Percentiles rank a stretch among this genome's conserved stretches.
Evolutionary conservation across 345 rosid genomes (phyloP).

Genomic region (Hibiscus trionum): DNA sequence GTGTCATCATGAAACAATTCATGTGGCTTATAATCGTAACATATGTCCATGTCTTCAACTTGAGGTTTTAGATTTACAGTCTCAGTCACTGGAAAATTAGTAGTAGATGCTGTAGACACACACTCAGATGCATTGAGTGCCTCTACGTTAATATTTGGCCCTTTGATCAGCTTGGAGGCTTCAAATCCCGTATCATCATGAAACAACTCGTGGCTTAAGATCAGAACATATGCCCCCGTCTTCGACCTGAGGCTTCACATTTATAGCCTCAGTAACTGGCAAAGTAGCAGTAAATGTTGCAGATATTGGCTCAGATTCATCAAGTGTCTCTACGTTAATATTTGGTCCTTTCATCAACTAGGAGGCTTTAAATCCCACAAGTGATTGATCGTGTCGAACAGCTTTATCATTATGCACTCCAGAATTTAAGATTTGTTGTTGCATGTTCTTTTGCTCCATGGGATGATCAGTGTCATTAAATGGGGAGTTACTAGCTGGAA

Average conservation of each 20-base stretch:
- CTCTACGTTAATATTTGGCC: not conserved
- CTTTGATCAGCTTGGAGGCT: no score
- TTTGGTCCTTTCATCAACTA: no score
- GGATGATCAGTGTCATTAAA: no score
- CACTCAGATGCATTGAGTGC: not conserved
- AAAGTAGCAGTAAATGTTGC: not conserved
- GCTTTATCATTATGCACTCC: no score
- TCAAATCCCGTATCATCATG: no score
- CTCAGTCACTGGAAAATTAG: not conserved
- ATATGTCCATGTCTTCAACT: not conserved
- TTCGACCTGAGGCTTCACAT: not conserved
- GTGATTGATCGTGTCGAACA: no score
- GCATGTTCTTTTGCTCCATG: no score
- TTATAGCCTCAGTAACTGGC: not conserved
- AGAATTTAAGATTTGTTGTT: no score
- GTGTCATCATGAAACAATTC: not conserved
- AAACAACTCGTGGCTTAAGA: no score
- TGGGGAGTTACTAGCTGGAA: no score
- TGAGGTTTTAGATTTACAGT: not conserved
- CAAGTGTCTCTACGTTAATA: no score
- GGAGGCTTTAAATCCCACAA: no score
- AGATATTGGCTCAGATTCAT: not conserved
- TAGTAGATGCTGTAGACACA: not conserved
- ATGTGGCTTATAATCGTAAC: not conserved
- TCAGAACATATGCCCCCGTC: not conserved